Conservation (phyloP, 768 basidiomycete species). For the Agrocybe chaxingu region DNA sequence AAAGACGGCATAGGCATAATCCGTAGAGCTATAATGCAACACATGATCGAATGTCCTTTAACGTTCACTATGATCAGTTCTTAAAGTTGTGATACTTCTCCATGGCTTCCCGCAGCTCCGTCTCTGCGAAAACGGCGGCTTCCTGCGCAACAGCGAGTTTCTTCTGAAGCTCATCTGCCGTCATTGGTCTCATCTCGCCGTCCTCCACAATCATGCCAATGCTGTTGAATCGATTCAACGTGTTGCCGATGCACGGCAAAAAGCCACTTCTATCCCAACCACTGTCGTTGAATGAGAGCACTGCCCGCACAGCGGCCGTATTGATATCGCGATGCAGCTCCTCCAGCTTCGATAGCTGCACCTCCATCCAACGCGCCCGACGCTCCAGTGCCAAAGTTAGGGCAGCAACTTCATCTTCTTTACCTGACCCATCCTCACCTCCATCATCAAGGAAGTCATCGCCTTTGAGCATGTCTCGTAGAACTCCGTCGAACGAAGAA, state of each 20-base stretch:
- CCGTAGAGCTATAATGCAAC: no score
- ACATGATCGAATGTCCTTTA: neutral
- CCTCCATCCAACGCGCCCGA: constrained; percentile 93
- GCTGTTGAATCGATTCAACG: constrained; percentile 63
- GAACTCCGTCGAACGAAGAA: constrained; percentile 82
- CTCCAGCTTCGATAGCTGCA: constrained; percentile 84
- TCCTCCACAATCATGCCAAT: constrained; percentile 56
- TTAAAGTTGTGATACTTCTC: constrained; percentile 55
- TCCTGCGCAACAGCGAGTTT: constrained; percentile 69
- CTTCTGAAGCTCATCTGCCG: constrained; percentile 70
- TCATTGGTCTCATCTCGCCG: constrained; percentile 50
- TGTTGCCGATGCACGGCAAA: constrained; percentile 68
- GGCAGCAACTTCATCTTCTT: constrained; percentile 83
- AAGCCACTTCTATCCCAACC: constrained; percentile 76
- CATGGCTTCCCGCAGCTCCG: constrained; percentile 75
- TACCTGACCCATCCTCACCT: constrained; percentile 58
- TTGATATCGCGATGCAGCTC: constrained; percentile 90
- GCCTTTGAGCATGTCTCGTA: constrained; percentile 85
- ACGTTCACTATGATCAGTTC: constrained; percentile 55
- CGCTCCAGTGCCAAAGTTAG: constrained; percentile 81
- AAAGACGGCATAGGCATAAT: no score
- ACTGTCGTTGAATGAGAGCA: constrained; percentile 79
- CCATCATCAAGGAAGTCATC: constrained; percentile 83
- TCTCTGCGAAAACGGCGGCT: constrained; percentile 68
- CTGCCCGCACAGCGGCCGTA: constrained; percentile 78